Conservation (phyloP, 2,329 filamentous ascomycete genomes). For the Colletotrichum noveboracense region DNA sequence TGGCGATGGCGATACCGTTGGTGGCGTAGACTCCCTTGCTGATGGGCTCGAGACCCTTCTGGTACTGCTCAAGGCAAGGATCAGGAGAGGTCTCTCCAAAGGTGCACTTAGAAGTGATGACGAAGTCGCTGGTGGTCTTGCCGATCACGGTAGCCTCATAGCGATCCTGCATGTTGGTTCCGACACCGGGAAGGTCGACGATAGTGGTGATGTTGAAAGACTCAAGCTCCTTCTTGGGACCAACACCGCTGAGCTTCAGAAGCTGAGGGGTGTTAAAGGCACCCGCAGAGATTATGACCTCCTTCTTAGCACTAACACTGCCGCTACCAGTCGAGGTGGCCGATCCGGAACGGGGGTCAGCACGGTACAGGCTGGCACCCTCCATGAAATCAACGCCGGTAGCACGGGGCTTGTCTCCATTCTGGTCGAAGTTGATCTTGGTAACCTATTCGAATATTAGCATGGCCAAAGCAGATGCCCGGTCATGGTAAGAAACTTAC, state of each 20-base stretch:
- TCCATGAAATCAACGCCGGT: conserved; percentile 36
- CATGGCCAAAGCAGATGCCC: background rate
- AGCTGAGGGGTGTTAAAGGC: conserved; percentile 57
- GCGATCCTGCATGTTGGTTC: conserved; percentile 54
- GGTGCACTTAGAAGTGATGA: conserved; percentile 33
- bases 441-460: conserved; percentile 27
- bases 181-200: conserved; percentile 53
- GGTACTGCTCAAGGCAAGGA: conserved; percentile 40
- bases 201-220: conserved; percentile 49
- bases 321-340: background rate
- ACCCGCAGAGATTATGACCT: conserved; percentile 56
- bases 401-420: conserved; percentile 32
- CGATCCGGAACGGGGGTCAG: conserved; percentile 42
- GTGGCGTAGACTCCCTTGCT: conserved; percentile 40
- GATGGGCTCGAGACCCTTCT: conserved; percentile 25
- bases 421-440: conserved; percentile 40
- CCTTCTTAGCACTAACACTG: conserved; percentile 31
- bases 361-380: conserved; percentile 45
- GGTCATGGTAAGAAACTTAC: accelerated
- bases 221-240: conserved; percentile 44
- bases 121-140: conserved; percentile 29
- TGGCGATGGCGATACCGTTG: conserved; percentile 59
- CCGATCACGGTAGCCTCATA: conserved; percentile 33
- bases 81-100: conserved; percentile 34
- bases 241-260: conserved; percentile 56